Evolutionary conservation across 2,329 filamentous ascomycete species (phyloP).

Genomic region (Trichoderma polysporum): DNA sequence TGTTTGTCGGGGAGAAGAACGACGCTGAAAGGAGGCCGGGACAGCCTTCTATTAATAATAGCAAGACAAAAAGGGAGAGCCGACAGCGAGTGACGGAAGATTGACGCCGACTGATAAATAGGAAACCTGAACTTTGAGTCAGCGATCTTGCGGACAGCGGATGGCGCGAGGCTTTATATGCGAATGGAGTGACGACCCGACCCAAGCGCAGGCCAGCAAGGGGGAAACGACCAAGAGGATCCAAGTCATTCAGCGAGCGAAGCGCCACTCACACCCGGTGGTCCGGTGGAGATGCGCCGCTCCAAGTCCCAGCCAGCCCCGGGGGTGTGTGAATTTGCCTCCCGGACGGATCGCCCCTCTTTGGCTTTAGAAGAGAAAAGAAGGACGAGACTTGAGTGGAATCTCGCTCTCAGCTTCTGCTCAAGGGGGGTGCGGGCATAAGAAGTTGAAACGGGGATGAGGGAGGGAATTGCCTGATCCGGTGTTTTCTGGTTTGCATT

Average conservation of each 20-base stretch:
- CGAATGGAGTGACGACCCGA: slow-evolving; percentile 9
- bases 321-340: slow-evolving; percentile 9
- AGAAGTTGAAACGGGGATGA: not conserved
- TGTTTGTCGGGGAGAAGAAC: not conserved
- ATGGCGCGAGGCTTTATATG: slow-evolving; percentile 17
- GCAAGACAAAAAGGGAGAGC: not conserved
- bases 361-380: not conserved
- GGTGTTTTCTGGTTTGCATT: not conserved
- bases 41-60: slow-evolving; percentile 4
- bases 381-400: not conserved
- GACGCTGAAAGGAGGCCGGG: not conserved
- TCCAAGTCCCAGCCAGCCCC: slow-evolving; percentile 3
- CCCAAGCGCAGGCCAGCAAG: not conserved
- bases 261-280: slow-evolving; percentile 6
- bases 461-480: not conserved
- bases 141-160: not conserved
- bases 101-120: not conserved
- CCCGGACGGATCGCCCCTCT: not conserved
- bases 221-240: not conserved
- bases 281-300: slow-evolving; percentile 10
- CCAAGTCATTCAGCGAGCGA: not conserved
- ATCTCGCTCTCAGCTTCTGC: not conserved
- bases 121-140: slow-evolving; percentile 8
- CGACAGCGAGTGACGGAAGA: slow-evolving; percentile 1
- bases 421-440: not conserved